These are phyloP conservation scores for Globisporangium spiculum DNA, from an alignment of 352 stramenopile species.

Conservation along the genomic window DNA sequence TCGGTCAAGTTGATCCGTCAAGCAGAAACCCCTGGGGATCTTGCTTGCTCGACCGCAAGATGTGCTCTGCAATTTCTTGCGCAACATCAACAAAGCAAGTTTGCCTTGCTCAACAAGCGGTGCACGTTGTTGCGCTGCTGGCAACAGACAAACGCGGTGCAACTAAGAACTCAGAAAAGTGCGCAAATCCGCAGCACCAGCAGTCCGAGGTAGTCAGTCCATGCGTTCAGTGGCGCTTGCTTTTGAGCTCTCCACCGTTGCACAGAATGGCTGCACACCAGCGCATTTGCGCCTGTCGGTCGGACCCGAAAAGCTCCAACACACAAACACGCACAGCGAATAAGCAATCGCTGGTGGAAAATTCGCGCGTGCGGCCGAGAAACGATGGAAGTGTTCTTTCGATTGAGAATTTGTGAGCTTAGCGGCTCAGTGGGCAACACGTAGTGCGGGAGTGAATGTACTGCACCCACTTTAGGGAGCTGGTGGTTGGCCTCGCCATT, in stretches of 20 bases:
- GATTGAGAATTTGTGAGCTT: background rate
- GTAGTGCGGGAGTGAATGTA: background rate
- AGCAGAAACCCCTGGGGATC: background rate
- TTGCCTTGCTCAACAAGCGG: background rate
- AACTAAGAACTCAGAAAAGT: background rate
- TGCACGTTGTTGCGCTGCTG: background rate
- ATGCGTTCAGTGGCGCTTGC: background rate
- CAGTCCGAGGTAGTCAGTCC: background rate
- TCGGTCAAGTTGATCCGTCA: background rate
- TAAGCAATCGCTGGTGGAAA: slow-evolving; percentile 2
- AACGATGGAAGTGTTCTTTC: background rate
- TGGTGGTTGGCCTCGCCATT: background rate
- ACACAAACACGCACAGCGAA: background rate
- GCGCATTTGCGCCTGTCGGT: background rate
- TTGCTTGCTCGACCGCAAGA: background rate
- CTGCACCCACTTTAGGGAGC: background rate
- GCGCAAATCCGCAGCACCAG: background rate
- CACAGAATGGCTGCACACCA: background rate
- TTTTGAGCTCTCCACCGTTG: background rate
- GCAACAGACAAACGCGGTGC: background rate
- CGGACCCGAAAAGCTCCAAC: background rate
- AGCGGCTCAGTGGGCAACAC: background rate
- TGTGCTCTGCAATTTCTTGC: too few species aligned
- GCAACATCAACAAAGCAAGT: background rate
- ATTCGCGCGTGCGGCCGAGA: background rate